These are phyloP conservation scores for Pyricularia sp. DNA, from an alignment of 2,329 filamentous ascomycete species.

Conservation along the genomic window DNA sequence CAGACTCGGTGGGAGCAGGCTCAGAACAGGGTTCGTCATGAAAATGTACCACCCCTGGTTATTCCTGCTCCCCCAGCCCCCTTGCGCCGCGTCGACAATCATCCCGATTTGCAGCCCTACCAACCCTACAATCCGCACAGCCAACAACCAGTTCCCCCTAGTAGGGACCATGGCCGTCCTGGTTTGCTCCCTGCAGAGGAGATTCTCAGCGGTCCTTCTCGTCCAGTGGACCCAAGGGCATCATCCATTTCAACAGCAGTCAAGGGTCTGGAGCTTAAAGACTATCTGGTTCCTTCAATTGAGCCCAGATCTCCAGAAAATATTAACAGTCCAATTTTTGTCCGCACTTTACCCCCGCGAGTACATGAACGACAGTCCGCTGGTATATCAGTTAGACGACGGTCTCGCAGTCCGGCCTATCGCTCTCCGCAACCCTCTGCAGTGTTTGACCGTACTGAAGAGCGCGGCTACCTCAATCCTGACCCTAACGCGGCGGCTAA, in stretches of 20 bases:
- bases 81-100: not conserved
- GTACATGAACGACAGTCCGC: not conserved
- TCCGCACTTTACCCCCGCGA: constrained; percentile 10
- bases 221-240: not conserved
- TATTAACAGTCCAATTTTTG: constrained; percentile 10
- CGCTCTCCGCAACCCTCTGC: not conserved
- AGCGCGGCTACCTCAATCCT: not conserved
- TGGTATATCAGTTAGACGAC: not conserved
- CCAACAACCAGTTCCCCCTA: not conserved
- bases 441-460: not conserved
- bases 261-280: constrained; percentile 21
- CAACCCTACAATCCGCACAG: not conserved
- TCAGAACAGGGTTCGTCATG: constrained; percentile 2
- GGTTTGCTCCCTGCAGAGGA: not conserved
- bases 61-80: not conserved
- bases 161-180: not conserved
- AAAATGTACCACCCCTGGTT: not conserved
- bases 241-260: not conserved
- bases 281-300: constrained; percentile 36
- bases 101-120: not conserved
- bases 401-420: constrained; percentile 1
- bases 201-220: not conserved
- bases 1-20: constrained; percentile 6
- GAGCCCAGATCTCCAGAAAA: constrained; percentile 30
- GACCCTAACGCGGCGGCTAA: not conserved